Conservation (phyloP, 2,329 filamentous ascomycete species). For the Pestalotiopsis sp. region DNA sequence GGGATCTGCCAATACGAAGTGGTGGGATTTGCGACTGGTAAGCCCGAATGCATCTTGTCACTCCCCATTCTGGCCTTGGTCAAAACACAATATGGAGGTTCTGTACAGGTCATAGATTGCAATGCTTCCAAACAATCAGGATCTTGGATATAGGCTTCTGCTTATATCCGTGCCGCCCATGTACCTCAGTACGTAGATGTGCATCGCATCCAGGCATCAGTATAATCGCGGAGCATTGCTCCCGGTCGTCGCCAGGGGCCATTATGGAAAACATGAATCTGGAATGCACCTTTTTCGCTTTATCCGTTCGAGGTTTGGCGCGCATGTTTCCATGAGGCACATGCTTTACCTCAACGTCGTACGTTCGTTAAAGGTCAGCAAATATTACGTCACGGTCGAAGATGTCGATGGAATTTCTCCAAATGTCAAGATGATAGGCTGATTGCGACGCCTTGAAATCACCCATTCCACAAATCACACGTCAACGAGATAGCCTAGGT, state of each 20-base stretch:
- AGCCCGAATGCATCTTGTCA: constrained; percentile 18
- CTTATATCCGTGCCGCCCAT: neutral
- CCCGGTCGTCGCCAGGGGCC: neutral
- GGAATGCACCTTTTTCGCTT: neutral
- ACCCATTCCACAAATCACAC: too few relatives aligned
- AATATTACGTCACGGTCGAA: neutral
- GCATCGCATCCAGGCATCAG: neutral
- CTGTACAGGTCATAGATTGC: neutral
- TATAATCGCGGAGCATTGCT: neutral
- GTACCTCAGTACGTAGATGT: neutral
- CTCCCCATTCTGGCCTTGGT: constrained; percentile 5
- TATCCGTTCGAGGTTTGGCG: neutral
- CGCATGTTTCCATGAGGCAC: neutral
- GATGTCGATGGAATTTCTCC: neutral
- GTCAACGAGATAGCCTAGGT: too few relatives aligned
- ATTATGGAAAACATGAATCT: neutral
- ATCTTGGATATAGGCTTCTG: neutral
- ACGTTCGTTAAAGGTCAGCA: neutral
- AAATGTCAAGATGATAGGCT: neutral
- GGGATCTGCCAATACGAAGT: constrained; percentile 36
- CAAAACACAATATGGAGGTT: neutral
- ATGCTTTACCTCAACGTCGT: neutral
- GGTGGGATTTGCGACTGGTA: constrained; percentile 32
- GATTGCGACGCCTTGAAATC: too few relatives aligned
- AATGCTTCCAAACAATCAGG: neutral